Conservation (phyloP, 1,284 basidiomycete genomes). For the Malassezia sympodialis region DNA sequence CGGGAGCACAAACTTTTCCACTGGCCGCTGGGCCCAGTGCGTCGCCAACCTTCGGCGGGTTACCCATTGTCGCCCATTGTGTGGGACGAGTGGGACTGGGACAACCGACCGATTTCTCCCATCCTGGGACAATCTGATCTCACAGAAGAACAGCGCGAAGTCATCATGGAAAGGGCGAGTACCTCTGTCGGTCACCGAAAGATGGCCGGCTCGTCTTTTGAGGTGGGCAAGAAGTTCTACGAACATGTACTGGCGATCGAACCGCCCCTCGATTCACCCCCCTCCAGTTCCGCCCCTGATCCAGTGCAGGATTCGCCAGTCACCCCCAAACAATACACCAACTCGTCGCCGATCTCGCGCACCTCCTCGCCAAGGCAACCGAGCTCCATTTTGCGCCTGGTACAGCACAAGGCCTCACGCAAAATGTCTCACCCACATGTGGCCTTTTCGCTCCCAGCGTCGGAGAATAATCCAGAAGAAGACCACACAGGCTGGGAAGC, state of each 20-base stretch:
- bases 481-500: constrained; percentile 2
- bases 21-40: neutral
- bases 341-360: neutral
- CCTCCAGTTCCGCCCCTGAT: neutral
- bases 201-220: constrained; percentile 40
- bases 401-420: neutral
- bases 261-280: neutral
- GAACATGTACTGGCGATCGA: constrained; percentile 13
- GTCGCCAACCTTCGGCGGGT: neutral
- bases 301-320: neutral
- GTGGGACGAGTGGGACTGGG: neutral
- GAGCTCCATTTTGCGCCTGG: neutral
- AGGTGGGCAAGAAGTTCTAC: constrained; percentile 34
- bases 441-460: neutral
- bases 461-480: neutral
- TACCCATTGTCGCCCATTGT: neutral
- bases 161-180: neutral
- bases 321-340: neutral
- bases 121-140: neutral
- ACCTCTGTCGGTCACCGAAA: neutral
- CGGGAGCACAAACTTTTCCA: neutral
- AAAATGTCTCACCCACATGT: neutral
- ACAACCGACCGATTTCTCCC: neutral
- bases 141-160: neutral
- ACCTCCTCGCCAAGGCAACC: neutral